Evolutionary conservation across 2,329 filamentous ascomycete species (phyloP), one percentile per base, ranked within the genome.

Genomic region (Madurella mycetomatis): DNA sequence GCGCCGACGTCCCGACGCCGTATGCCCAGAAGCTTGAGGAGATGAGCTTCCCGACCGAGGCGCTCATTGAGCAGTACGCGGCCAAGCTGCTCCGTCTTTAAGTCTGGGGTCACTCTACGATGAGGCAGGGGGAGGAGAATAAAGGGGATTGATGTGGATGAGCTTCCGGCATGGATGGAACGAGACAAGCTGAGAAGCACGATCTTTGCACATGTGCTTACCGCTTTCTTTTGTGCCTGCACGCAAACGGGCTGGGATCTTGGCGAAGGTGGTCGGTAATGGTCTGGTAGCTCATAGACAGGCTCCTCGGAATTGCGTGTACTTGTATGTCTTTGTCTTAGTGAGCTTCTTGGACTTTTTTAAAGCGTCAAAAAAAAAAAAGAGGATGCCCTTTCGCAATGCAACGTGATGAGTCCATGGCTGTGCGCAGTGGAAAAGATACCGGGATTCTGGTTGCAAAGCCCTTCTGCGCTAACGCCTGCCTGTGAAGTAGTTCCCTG

Each of bases 1-100:
- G 94, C 72, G 92, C 94, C 62, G 94, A 99, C 73, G 94, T 99
- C 12, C 94, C 94, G 47, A 99, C 94, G 8, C 94, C 94, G 39
- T 97, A 99, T 71, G 92, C 94, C 55, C 80, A 87, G 74, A 89
- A 90, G 71, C 83, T 99, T 55, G 94, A 99, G 82, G 85, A 94
- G 76, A 87, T 99, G 90, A 81, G 81, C 67, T 99, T 99, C 87
- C 94, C 94, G 48, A 89, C 86, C 64, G 90, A 96, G 78, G 73
- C 85, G 62, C 80, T 95, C 66, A 96, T 99, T 69, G 87, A 90
- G 72, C 79, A 88, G 65, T 92, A 94, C 71, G 88, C 88, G 52
- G 90, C 87, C 64, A 97, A 96, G 84, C 79, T 97, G 66, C 80
- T 99, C 69, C 83, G 84, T 63, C 77, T 95, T 69, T 69, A 59